These are phyloP conservation scores for Ceratocystis huliohia DNA, from an alignment of 2,329 filamentous ascomycete species.

Conservation along the genomic window DNA sequence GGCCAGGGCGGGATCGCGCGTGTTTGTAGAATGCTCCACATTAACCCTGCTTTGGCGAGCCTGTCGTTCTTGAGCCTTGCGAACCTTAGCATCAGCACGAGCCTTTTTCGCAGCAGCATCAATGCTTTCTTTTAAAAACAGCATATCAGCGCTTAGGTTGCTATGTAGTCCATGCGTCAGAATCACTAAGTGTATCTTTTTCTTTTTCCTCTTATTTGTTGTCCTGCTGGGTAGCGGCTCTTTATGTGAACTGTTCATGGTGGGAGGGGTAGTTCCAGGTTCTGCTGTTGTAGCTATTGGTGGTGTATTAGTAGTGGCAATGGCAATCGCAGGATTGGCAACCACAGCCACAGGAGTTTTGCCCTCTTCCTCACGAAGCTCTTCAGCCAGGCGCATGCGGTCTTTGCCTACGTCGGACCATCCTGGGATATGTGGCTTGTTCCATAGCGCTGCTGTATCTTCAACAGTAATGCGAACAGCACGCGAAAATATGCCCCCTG, in stretches of 20 bases:
- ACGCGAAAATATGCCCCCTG: constrained; percentile 68
- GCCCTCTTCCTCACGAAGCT: constrained; percentile 19
- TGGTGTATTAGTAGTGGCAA: neutral
- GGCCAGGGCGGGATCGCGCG: neutral
- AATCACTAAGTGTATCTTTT: constrained; percentile 80
- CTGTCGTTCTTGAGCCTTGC: constrained; percentile 41
- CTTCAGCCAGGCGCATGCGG: constrained; percentile 19
- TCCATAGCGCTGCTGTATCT: constrained; percentile 83
- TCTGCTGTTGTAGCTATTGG: neutral
- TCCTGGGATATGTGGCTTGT: constrained; percentile 69
- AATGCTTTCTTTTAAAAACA: constrained; percentile 94
- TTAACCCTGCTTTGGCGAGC: constrained; percentile 20
- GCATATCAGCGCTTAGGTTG: constrained; percentile 90
- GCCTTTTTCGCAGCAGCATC: constrained; percentile 69
- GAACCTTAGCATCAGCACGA: constrained; percentile 51
- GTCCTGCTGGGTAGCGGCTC: constrained; percentile 12
- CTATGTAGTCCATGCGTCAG: constrained; percentile 91
- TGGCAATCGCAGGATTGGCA: neutral
- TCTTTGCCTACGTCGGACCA: constrained; percentile 38
- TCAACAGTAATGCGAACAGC: constrained; percentile 69
- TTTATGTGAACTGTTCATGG: constrained; percentile 21
- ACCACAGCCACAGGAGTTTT: constrained; percentile 10
- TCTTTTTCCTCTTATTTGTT: constrained; percentile 39
- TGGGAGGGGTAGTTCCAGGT: constrained; percentile 22
- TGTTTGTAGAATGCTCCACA: neutral